These are phyloP conservation scores for Herpotrichia juniperi DNA, from an alignment of 2,329 filamentous ascomycete species.

Conservation along the genomic window DNA sequence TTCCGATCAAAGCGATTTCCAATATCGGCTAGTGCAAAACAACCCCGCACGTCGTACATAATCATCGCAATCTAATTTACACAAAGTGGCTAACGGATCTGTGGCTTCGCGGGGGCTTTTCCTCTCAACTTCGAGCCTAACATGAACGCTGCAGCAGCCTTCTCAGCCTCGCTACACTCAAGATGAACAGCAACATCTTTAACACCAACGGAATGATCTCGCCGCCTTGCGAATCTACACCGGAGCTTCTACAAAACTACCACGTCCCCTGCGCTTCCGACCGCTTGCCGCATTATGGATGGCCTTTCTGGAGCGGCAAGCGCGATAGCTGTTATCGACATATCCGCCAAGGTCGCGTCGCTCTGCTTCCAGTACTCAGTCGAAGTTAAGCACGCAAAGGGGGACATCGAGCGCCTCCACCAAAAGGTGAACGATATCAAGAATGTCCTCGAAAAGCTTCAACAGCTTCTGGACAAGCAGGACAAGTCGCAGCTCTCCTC, in stretches of 20 bases:
- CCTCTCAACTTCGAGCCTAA: no score
- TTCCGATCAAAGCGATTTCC: background rate
- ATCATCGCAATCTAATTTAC: no score
- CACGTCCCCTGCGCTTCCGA: slow-evolving; percentile 2
- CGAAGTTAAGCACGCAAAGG: slow-evolving; percentile 13
- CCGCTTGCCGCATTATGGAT: slow-evolving; percentile 25
- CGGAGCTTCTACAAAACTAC: slow-evolving; percentile 1
- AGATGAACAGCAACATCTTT: slow-evolving; percentile 7
- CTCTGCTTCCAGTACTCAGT: slow-evolving; percentile 23
- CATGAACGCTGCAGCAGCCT: slow-evolving; percentile 9
- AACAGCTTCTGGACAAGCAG: slow-evolving; percentile 27
- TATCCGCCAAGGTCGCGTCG: slow-evolving; percentile 41
- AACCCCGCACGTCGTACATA: no score
- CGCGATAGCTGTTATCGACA: slow-evolving; percentile 42
- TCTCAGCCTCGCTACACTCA: slow-evolving; percentile 7
- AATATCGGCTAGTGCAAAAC: no score
- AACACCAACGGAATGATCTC: slow-evolving; percentile 10
- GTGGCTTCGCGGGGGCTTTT: no score
- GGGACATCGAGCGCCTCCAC: slow-evolving; percentile 35
- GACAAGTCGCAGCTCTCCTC: slow-evolving; percentile 24
- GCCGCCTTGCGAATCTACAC: slow-evolving; percentile 12
- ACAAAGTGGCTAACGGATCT: no score
- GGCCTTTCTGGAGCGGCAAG: slow-evolving; percentile 36
- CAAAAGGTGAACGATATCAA: slow-evolving; percentile 26
- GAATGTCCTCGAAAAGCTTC: slow-evolving; percentile 21